Conservation (phyloP, 2,329 filamentous ascomycete species). For the Colletotrichum gigasporum region DNA sequence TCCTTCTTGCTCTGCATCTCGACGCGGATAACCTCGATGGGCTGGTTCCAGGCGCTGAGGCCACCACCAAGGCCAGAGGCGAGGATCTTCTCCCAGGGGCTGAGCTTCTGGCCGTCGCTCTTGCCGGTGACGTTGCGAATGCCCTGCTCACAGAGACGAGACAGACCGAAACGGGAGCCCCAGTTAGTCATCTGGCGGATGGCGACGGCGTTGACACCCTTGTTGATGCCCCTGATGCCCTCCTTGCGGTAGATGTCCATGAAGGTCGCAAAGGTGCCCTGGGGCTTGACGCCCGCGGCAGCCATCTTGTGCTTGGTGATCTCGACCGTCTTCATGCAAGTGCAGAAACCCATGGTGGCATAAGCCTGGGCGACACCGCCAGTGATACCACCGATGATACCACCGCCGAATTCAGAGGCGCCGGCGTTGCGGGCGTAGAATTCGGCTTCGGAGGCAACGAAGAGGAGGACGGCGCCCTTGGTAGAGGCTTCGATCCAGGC, state of each 20-base stretch:
- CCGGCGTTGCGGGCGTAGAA: constrained; percentile 88
- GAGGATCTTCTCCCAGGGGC: constrained; percentile 85
- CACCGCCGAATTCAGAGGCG: constrained; percentile 85
- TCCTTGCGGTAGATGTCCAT: constrained; percentile 96
- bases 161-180: constrained; percentile 95
- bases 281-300: constrained; percentile 81
- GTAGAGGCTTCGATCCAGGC: constrained; percentile 99
- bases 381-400: constrained; percentile 90
- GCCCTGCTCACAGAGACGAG: constrained; percentile 87
- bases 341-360: constrained; percentile 99
- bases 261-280: constrained; percentile 93
- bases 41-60: constrained; percentile 98
- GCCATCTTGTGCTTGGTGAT: constrained; percentile 99
- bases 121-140: constrained; percentile 85
- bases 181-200: constrained; percentile 99
- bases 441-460: constrained; percentile 98
- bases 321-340: constrained; percentile 99
- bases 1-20: constrained; percentile 99
- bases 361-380: constrained; percentile 98
- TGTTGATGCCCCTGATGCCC: constrained; percentile 96
- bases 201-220: constrained; percentile 97
- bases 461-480: constrained; percentile 98
- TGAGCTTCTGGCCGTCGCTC: constrained; percentile 80
- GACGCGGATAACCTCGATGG: constrained; percentile 98
- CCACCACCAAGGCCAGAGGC: constrained; percentile 91